A percentile compares a stretch with the other conserved stretches of the same genome.
Conservation (phyloP, 2,329 filamentous ascomycete genomes). For the Claviceps arundinis region DNA sequence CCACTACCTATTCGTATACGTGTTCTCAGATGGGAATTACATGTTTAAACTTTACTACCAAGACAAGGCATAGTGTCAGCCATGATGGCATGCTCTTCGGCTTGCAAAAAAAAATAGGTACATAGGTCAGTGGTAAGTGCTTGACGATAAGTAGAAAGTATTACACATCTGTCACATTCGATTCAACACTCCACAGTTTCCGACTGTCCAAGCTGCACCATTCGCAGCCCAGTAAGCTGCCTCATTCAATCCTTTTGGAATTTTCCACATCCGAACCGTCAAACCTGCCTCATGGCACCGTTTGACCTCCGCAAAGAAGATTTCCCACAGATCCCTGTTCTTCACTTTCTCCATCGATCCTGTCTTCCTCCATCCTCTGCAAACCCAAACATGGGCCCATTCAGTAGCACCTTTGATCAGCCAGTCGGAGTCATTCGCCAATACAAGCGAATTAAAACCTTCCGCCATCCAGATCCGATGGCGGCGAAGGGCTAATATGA, state of each 20-base stretch:
- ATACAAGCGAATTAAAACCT: background rate
- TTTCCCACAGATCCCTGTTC: background rate
- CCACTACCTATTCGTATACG: too few species aligned
- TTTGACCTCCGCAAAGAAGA: background rate
- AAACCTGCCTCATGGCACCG: background rate
- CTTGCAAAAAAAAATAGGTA: too few species aligned
- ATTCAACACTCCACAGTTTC: background rate
- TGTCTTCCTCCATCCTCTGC: background rate
- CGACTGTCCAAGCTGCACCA: background rate
- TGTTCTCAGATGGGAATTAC: too few species aligned
- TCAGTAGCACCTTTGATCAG: background rate
- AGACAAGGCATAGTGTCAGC: too few species aligned
- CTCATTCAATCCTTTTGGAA: background rate
- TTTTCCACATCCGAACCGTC: background rate
- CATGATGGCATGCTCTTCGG: too few species aligned
- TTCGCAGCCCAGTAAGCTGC: background rate
- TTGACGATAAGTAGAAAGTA: too few species aligned
- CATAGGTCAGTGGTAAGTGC: too few species aligned
- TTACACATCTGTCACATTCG: too few species aligned
- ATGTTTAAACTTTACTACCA: too few species aligned
- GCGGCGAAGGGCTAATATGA: background rate
- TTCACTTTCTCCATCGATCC: background rate
- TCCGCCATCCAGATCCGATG: background rate
- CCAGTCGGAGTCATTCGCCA: background rate
- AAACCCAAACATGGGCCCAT: background rate